Base-by-base conservation (phyloP, 768 basidiomycete species). In the Saitozyma podzolica region DNA sequence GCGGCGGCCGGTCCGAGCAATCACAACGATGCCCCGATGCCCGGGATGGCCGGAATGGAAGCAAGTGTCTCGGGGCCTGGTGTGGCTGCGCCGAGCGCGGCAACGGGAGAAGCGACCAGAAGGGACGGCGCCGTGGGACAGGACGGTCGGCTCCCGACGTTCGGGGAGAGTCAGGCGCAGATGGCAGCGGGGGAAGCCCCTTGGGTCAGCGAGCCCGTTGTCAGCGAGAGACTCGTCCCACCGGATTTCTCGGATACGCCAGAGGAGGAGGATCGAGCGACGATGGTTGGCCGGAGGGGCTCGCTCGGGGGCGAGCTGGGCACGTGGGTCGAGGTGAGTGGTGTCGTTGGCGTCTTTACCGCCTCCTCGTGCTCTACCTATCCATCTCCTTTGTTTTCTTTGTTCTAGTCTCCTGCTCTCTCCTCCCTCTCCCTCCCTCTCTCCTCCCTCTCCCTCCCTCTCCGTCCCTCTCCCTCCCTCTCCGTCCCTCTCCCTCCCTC, bases 311-410 rank as follows among this genome's bases (percentile, higher is more conserved):
- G 74, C 19, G 71, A 75, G 50, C 55, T 75, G 16, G 74, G 69
- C 0, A 72, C 74, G 13, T 75, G 74, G 74, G 52, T 73, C 19
- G 74, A 75, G 67, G 74, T 75, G 59, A 61, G 70, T 61, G 7
- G 14, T 10, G 3, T 43, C 13, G 13, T n/a, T n/a, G n/a, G n/a
- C n/a, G n/a, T n/a, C n/a, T n/a, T n/a, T n/a, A n/a, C n/a, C n/a
- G n/a, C n/a, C n/a, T n/a, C n/a, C n/a, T n/a, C n/a, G n/a, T n/a
- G n/a, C n/a, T n/a, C n/a, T n/a, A n/a, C n/a, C n/a, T n/a, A n/a
- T n/a, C n/a, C n/a, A n/a, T n/a, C n/a, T n/a, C n/a, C n/a, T n/a
- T n/a, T n/a, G n/a, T n/a, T n/a, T n/a, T n/a, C n/a, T n/a, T n/a
- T n/a, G n/a, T n/a, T n/a, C n/a, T n/a, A n/a, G n/a, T n/a, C n/a